Conservation (phyloP, 306 rosid genomes). For the Mucuna pruriens region DNA sequence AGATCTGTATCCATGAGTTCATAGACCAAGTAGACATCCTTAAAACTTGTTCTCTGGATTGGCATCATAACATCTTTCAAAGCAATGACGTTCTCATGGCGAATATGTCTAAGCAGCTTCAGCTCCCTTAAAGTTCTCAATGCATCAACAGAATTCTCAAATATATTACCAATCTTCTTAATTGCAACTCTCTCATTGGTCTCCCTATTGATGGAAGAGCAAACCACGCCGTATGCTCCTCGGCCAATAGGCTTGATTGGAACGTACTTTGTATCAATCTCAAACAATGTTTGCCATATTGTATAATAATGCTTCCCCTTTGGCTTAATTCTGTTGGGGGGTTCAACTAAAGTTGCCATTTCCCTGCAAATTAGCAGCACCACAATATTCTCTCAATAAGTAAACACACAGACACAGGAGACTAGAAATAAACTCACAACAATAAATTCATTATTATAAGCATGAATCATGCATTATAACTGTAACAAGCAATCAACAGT, state of each 20-base stretch:
- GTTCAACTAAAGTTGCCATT: conserved; percentile 79
- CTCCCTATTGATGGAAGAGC: conserved; percentile 77
- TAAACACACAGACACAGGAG: conserved; percentile 11
- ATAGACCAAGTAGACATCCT: conserved; percentile 86
- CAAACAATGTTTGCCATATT: conserved; percentile 80
- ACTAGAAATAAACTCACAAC: conserved; percentile 14
- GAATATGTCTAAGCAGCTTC: conserved; percentile 74
- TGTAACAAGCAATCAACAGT: conserved; percentile 16
- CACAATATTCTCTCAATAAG: conserved; percentile 30
- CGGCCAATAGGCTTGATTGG: conserved; percentile 84
- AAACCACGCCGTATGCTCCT: conserved; percentile 87
- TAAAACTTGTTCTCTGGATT: conserved; percentile 60
- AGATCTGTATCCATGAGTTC: conserved; percentile 98
- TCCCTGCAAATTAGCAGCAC: conserved; percentile 46
- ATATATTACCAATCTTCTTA: conserved; percentile 80
- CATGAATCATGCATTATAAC: conserved; percentile 23
- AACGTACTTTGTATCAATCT: conserved; percentile 79
- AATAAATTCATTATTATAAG: conserved; percentile 16
- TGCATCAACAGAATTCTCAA: conserved; percentile 68
- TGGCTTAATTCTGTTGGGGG: conserved; percentile 61
- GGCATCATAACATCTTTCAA: conserved; percentile 92
- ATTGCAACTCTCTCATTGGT: conserved; percentile 88
- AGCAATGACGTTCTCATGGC: conserved; percentile 82
- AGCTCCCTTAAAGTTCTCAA: conserved; percentile 84
- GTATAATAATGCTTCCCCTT: conserved; percentile 72